phyloP scores from a whole-genome alignment of 371 early-diverging fungal genomes.

The Lichtheimia hyalospora region DNA sequence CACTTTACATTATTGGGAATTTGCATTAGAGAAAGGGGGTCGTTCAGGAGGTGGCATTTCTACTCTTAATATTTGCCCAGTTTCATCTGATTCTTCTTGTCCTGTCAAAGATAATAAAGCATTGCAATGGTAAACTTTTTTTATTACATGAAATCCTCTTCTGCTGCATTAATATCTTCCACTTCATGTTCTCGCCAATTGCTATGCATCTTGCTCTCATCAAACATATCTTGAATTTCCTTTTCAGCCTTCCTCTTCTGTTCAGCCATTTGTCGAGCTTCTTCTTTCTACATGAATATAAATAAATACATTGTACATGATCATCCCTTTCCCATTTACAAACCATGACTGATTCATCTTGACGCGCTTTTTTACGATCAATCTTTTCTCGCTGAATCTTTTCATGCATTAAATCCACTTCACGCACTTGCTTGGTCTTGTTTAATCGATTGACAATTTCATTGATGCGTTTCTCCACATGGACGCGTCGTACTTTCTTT shows the following conservation, averaged over 20 bases:
- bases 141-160: slow-evolving; percentile 76
- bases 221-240: slow-evolving; percentile 57
- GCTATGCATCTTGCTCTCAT: slow-evolving; percentile 58
- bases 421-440: slow-evolving; percentile 82
- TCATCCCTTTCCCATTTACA: background rate
- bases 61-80: slow-evolving; percentile 45
- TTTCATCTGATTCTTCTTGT: slow-evolving; percentile 10
- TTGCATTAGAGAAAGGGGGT: slow-evolving; percentile 41
- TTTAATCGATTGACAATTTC: slow-evolving; percentile 90
- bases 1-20: slow-evolving; percentile 51
- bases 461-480: slow-evolving; percentile 78
- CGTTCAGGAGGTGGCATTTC: slow-evolving; percentile 30
- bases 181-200: slow-evolving; percentile 58
- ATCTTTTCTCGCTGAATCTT: slow-evolving; percentile 68
- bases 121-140: slow-evolving; percentile 11
- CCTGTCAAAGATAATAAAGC: slow-evolving; percentile 10
- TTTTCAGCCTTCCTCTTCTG: slow-evolving; percentile 50
- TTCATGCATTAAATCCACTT: slow-evolving; percentile 76
- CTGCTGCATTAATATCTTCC: slow-evolving; percentile 59
- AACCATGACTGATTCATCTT: slow-evolving; percentile 50
- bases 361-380: slow-evolving; percentile 44
- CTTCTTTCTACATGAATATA: slow-evolving; percentile 29
- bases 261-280: slow-evolving; percentile 27
- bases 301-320: too few species aligned
- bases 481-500: slow-evolving; percentile 75